phyloP scores from a whole-genome alignment of 345 rosid species.

The Garcia nutans region DNA sequence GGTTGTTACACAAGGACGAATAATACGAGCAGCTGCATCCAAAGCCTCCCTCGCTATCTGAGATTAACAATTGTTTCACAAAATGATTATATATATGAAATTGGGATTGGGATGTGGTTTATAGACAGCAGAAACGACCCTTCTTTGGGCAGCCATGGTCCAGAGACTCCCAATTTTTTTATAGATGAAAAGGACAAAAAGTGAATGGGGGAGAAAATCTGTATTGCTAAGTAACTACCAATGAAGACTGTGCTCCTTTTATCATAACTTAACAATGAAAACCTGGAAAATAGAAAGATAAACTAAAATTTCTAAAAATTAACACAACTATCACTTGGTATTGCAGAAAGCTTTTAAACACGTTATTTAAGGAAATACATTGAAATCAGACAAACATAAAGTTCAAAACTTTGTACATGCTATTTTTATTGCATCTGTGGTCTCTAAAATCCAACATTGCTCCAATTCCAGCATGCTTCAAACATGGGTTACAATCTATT shows the following conservation, averaged over 20 bases:
- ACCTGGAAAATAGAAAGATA: not conserved
- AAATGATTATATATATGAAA: not conserved
- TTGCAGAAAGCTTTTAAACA: not conserved
- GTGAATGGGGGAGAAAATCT: not conserved
- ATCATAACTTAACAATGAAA: not conserved
- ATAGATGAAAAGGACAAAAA: not conserved
- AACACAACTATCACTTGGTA: not conserved
- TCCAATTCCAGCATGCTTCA: not conserved
- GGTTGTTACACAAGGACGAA: slow-evolving; percentile 86
- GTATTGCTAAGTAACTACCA: no score
- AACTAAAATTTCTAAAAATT: not conserved
- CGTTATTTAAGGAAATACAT: not conserved
- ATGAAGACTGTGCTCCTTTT: no score
- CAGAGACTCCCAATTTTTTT: not conserved
- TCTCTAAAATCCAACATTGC: not conserved
- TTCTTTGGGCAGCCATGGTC: not conserved
- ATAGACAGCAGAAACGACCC: not conserved
- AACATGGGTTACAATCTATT: not conserved
- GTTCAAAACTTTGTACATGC: not conserved
- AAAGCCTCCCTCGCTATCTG: slow-evolving; percentile 87
- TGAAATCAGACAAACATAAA: no score
- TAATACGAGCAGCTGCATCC: slow-evolving; percentile 82
- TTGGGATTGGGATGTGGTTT: not conserved
- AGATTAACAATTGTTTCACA: slow-evolving; percentile 4
- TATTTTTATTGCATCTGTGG: not conserved